Conservation (phyloP, 192 early-diverging fungal genomes). For the Gryganskiella cystojenkinii region DNA sequence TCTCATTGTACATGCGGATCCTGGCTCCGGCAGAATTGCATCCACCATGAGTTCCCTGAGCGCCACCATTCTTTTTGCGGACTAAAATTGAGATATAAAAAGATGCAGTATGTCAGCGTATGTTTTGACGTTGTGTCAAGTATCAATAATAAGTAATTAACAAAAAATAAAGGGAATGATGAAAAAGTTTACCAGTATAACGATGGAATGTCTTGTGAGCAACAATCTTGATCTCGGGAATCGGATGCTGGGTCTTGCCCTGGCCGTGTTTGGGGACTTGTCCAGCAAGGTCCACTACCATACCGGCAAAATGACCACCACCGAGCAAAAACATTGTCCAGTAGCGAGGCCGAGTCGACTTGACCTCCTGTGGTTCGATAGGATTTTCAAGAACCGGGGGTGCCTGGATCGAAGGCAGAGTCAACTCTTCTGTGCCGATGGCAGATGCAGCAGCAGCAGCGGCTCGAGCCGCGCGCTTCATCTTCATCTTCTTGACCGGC, state of each 20-base stretch:
- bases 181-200: conserved; percentile 91
- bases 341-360: conserved; percentile 6
- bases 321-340: conserved; percentile 85
- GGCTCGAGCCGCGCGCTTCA: conserved; percentile 14
- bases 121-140: too few species aligned
- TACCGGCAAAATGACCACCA: conserved; percentile 90
- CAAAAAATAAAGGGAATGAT: too few species aligned
- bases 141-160: too few species aligned
- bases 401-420: neutral
- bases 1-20: conserved; percentile 90
- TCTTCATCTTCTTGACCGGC: conserved; percentile 6
- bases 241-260: conserved; percentile 8
- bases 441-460: neutral
- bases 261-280: conserved; percentile 1
- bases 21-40: conserved; percentile 88
- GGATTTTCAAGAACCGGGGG: too few species aligned
- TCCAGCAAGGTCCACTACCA: conserved; percentile 74
- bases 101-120: too few species aligned
- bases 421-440: neutral
- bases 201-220: conserved; percentile 93
- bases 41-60: conserved; percentile 68
- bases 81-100: conserved; percentile 46
- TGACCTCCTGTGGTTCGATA: too few species aligned
- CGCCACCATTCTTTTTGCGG: conserved; percentile 92
- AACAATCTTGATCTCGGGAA: conserved; percentile 53